Evolutionary conservation across 2,329 filamentous ascomycete species (phyloP), one percentile per base, ranked within the genome.

Genomic region (Cladosporium halotolerans): DNA sequence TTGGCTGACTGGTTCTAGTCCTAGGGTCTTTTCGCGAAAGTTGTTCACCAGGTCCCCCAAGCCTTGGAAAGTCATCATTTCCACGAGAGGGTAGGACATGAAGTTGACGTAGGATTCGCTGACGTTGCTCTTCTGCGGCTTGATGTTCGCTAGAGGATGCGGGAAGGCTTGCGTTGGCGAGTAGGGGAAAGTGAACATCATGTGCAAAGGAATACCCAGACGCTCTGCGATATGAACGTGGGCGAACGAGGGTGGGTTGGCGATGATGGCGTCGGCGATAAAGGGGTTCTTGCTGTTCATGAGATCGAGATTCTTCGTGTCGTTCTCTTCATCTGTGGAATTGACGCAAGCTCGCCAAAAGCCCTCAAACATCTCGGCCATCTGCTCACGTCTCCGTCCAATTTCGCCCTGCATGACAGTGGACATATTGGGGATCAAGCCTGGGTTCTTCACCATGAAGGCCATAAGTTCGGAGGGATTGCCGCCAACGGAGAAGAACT

Each of bases 151-250:
- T 16, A 96, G 75, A 0, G 90, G 90, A 62, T 96, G 90, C 0
- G 89, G 88, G 60, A 95, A 95, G 0, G 86, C 81, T 65, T 88
- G 83, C 0, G 90, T 95, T 0, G 89, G 85, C 1, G 88, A 88
- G 85, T 89, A 95, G 0, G 90, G 90, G 88, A 96, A 95, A 1
- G 90, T 96, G 70, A 95, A 96, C 87, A 95, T 95, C 69, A 95
- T 82, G 62, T 90, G 86, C 7, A 89, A 65, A 0, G 86, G 86
- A 47, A 89, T 82, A 0, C 85, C 86, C 61, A 89, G 70, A 67
- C 86, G 87, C 68, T 90, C 85, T 0, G 86, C 86, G 55, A 85
- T 80, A 62, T 90, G 86, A 3, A 89, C 76, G 62, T 89, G 86
- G 0, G 84, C 86, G 69, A 89, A 89, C 60, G 83, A 87, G 0